Evolutionary conservation across 2,329 filamentous ascomycete genomes (phyloP), one percentile per base, ranked within the genome.

Genomic region (Colletotrichum sp.): DNA sequence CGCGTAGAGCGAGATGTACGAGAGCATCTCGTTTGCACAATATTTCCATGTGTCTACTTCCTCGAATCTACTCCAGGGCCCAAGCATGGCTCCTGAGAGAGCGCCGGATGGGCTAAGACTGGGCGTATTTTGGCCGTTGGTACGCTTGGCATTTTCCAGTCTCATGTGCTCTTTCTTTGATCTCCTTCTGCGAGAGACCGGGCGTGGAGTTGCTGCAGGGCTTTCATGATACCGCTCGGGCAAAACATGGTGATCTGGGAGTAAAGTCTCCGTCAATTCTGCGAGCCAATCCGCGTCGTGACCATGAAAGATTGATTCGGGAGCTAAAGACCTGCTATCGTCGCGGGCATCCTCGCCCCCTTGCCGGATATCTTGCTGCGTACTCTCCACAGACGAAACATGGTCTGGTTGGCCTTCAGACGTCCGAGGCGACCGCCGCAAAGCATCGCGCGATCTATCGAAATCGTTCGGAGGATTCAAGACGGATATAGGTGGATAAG

Each of bases 1-100:
- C 16, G 71, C 65, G 22, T 69, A 73, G 8, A 73, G 28, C 4
- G 71, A 69, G 27, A 73, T 55, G 30, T 70, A 73, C 16, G 71
- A 73, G 19, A 73, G 71, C 66, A 73, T 36, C 22, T 73, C 71
- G 39, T 25, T 64, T 8, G 71, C 71, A 30, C 71, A 73, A 30
- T 63, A 70, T 19, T 25, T 19, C 71, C 66, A 73, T 8, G 71
- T 73, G 5, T 22, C 32, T 9, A 57, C 32, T 8, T 73, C 71
- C 19, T 70, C 57, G 15, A 44, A 68, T 12, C 39, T 70, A 22
- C 15, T 55, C 55, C 65, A 73, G 11, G 71, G 71, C 5, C 39
- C 65, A 15, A 73, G 71, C 8, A 28, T 19, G 12, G 13, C 3
- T 11, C 4, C 30, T 8, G 57, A 68, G 39, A 73, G 39, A 5